These are phyloP conservation scores for Pyrus bretschneideri DNA, from an alignment of 306 rosid genomes.

Conservation along the genomic window DNA sequence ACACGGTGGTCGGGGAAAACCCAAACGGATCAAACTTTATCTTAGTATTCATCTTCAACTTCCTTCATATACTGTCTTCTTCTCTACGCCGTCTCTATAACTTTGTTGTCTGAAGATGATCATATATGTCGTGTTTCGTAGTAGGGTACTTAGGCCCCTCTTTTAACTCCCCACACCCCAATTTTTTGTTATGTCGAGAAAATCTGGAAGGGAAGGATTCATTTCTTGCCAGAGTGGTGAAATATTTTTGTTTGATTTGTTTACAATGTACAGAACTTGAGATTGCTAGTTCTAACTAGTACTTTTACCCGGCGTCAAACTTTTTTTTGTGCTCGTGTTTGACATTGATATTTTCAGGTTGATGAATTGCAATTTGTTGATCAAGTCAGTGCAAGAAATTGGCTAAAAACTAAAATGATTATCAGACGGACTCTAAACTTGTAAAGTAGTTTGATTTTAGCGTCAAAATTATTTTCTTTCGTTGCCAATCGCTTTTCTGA, in stretches of 20 bases:
- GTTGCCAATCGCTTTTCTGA: no score
- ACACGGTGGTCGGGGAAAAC: conserved; percentile 4
- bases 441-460: no score
- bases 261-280: conserved; percentile 22
- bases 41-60: background rate
- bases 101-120: background rate
- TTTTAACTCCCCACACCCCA: background rate
- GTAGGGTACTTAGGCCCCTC: background rate
- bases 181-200: conserved; percentile 3
- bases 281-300: background rate
- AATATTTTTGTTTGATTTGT: conserved; percentile 13
- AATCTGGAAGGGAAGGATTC: background rate
- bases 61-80: background rate
- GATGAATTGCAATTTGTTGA: background rate
- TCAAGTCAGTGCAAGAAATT: no score
- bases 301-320: background rate
- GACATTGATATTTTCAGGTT: no score
- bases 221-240: background rate
- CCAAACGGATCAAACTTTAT: conserved; percentile 17
- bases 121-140: background rate
- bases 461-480: no score
- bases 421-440: no score
- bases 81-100: background rate
- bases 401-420: no score
- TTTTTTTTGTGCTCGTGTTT: background rate